These are phyloP conservation scores for Debaryomyces sp. DNA, from an alignment of 1,139 yeast genomes.

Conservation along the genomic window DNA sequence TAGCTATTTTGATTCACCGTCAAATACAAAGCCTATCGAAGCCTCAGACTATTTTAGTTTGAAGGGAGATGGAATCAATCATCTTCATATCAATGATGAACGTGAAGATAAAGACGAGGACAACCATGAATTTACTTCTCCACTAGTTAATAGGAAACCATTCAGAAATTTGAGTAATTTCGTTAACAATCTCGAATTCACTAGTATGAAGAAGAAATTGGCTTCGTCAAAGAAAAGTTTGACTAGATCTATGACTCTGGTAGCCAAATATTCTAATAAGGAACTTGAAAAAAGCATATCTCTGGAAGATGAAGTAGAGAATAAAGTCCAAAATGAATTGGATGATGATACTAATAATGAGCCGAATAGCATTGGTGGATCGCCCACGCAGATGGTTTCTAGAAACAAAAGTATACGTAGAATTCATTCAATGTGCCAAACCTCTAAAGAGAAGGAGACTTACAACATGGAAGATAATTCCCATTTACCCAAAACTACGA, in stretches of 20 bases:
- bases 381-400: conserved; percentile 10
- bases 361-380: conserved; percentile 7
- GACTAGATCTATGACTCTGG: conserved; percentile 24
- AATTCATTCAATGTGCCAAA: conserved; percentile 68
- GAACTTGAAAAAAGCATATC: background rate
- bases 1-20: conserved; percentile 40
- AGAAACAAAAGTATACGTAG: conserved; percentile 43
- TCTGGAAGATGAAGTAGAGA: background rate
- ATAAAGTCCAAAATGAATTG: conserved; percentile 7
- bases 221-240: conserved; percentile 20
- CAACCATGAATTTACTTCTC: conserved; percentile 19
- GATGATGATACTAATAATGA: conserved; percentile 10
- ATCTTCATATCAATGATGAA: conserved; percentile 1
- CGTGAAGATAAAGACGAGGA: conserved; percentile 8
- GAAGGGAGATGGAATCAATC: background rate
- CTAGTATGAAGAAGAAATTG: conserved; percentile 24
- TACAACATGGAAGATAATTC: conserved; percentile 40
- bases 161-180: conserved; percentile 31
- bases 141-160: conserved; percentile 25
- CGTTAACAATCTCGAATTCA: conserved; percentile 27
- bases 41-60: conserved; percentile 6
- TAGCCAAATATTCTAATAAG: conserved; percentile 18
- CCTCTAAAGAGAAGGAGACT: conserved; percentile 38
- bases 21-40: conserved; percentile 14
- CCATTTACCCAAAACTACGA: conserved; percentile 39